Conservation (phyloP, 163 green algal genomes). For the Volvox carteri region DNA sequence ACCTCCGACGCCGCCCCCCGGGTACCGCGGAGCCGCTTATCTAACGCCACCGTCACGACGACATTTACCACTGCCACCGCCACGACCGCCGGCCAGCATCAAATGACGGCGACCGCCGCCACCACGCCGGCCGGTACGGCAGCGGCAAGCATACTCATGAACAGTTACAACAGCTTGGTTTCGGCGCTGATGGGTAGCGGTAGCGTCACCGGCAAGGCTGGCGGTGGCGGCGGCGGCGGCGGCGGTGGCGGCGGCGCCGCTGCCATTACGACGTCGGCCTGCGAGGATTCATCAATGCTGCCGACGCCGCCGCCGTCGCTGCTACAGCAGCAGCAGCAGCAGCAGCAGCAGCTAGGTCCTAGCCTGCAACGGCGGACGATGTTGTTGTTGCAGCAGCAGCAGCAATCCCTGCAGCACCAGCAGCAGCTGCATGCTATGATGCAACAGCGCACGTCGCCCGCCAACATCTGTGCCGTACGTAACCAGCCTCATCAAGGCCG, state of each 20-base stretch:
- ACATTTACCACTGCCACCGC: background rate
- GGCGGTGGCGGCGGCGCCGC: background rate
- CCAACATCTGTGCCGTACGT: background rate
- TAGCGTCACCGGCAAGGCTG: background rate
- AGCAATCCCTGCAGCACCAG: background rate
- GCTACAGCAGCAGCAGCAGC: background rate
- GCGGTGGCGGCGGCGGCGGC: background rate
- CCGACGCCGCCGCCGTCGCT: background rate
- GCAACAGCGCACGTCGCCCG: background rate
- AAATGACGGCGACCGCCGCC: background rate
- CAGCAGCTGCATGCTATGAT: background rate
- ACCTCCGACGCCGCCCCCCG: slow-evolving; percentile 1
- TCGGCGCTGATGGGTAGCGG: slow-evolving; percentile 11
- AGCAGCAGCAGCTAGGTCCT: background rate
- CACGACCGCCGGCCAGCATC: background rate
- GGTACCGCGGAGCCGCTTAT: slow-evolving; percentile 19
- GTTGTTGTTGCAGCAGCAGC: slow-evolving; percentile 12
- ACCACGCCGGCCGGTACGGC: background rate
- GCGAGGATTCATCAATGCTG: no score
- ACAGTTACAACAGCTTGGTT: slow-evolving; percentile 9
- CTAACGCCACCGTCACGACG: background rate
- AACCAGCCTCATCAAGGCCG: background rate
- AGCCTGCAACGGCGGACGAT: background rate
- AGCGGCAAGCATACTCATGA: background rate
- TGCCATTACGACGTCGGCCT: background rate